Conservation (phyloP, 108 stramenopile species). For the Nitzschia sp. region DNA sequence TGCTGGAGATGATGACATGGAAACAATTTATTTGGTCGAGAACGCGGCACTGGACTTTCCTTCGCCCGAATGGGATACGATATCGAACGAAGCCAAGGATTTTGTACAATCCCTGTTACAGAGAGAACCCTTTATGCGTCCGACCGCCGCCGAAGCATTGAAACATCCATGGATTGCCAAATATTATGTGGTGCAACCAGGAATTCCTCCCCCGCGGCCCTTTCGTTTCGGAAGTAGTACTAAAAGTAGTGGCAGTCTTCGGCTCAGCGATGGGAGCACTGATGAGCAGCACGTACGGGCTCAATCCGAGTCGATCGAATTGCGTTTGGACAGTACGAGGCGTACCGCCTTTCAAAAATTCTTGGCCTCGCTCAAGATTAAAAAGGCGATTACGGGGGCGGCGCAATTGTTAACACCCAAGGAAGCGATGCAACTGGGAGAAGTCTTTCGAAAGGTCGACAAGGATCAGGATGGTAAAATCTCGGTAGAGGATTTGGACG, state of each 20-base stretch:
- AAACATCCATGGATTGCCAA: conserved; percentile 46
- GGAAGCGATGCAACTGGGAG: conserved; percentile 16
- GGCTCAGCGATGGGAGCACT: not conserved
- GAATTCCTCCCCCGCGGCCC: not conserved
- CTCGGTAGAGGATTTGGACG: conserved; percentile 7
- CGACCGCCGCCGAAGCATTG: conserved; percentile 48
- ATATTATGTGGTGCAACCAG: conserved; percentile 8
- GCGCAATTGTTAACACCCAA: not conserved
- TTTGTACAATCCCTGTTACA: conserved; percentile 44
- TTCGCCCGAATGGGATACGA: conserved; percentile 41
- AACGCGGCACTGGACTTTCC: conserved; percentile 30
- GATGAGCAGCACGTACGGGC: not conserved
- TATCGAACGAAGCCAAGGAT: conserved; percentile 43
- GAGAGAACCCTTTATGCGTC: conserved; percentile 37
- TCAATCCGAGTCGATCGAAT: not conserved
- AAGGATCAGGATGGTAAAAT: conserved; percentile 16
- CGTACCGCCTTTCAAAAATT: conserved; percentile 25
- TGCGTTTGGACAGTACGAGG: conserved; percentile 4
- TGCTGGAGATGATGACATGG: conserved; percentile 38
- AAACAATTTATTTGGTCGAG: conserved; percentile 10
- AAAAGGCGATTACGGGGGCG: conserved; percentile 8
- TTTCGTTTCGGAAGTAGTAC: not conserved
- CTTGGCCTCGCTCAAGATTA: conserved; percentile 11
- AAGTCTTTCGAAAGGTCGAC: conserved; percentile 15
- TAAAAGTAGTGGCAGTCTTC: not conserved